phyloP scores from a whole-genome alignment of 2,329 filamentous ascomycete genomes.

The Leptographium galeiforme region DNA sequence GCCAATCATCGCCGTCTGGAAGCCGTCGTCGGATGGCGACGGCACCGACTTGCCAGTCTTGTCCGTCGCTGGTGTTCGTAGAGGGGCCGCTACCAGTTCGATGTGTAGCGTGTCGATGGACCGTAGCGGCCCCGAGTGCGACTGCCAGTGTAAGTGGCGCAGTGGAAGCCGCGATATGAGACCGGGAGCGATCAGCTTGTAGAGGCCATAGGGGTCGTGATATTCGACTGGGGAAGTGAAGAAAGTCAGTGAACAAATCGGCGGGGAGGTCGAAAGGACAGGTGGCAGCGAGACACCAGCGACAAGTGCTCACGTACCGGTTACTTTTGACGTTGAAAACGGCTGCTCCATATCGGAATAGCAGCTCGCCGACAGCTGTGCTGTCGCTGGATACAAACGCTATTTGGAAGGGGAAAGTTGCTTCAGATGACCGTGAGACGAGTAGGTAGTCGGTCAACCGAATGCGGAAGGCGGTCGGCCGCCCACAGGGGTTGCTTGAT shows the following conservation, averaged over 20 bases:
- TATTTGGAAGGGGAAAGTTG: background rate
- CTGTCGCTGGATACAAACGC: background rate
- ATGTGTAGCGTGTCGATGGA: conserved; percentile 90
- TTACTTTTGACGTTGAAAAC: conserved; percentile 64
- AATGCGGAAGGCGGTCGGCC: conserved; percentile 6
- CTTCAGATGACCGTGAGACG: conserved; percentile 11
- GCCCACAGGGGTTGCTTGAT: background rate
- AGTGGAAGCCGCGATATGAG: conserved; percentile 70
- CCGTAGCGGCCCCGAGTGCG: conserved; percentile 75
- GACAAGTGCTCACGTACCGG: conserved; percentile 33
- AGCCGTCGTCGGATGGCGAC: conserved; percentile 38
- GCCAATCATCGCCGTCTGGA: conserved; percentile 41
- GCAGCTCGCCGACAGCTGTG: background rate
- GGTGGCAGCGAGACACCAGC: background rate
- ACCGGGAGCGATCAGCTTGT: conserved; percentile 65
- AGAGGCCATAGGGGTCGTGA: conserved; percentile 83
- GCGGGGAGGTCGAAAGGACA: no score
- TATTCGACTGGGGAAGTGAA: conserved; percentile 60
- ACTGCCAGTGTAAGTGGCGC: conserved; percentile 93
- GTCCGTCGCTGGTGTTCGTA: conserved; percentile 19
- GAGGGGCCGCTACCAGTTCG: conserved; percentile 55
- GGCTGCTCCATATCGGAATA: conserved; percentile 46
- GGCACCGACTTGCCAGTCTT: conserved; percentile 13
- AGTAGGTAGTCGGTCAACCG: background rate
- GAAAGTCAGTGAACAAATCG: background rate